Percentiles rank a stretch among this genome's conserved stretches.
Conservation (phyloP, 129 eudicot species). For the Lonicera japonica region DNA sequence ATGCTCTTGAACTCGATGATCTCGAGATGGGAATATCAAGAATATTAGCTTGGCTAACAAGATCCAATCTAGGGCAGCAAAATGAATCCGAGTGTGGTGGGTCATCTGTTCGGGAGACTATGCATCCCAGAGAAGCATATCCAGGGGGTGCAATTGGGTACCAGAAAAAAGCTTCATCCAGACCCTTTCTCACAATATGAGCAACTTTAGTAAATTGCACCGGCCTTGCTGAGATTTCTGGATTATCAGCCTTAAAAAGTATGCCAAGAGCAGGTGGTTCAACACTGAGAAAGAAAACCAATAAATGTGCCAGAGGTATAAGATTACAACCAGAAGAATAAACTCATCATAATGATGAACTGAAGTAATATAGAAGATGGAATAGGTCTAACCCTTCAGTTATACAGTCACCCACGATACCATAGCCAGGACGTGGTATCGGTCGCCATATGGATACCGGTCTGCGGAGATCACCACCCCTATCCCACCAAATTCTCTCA, state of each 20-base stretch:
- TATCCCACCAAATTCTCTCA: constrained; percentile 99
- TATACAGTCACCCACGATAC: constrained; percentile 85
- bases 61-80: constrained; percentile 90
- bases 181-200: constrained; percentile 61
- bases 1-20: constrained; percentile 53
- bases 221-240: constrained; percentile 78
- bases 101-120: constrained; percentile 69
- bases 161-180: constrained; percentile 91
- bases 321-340: neutral
- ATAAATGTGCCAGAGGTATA: constrained; percentile 3
- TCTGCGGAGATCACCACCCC: constrained; percentile 75
- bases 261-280: constrained; percentile 97
- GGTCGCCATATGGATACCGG: constrained; percentile 96
- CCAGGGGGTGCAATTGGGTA: constrained; percentile 99
- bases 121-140: constrained; percentile 91
- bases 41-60: constrained; percentile 77
- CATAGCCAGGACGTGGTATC: constrained; percentile 66
- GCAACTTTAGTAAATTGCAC: constrained; percentile 89
- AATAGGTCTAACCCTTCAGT: constrained; percentile 67
- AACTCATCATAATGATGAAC: too few relatives aligned
- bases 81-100: constrained; percentile 55
- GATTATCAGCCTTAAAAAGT: constrained; percentile 66
- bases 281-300: constrained; percentile 46
- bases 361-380: neutral
- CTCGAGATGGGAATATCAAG: constrained; percentile 74